These are phyloP conservation scores for Puccinia horiana DNA, from an alignment of 1,284 basidiomycete species.

Conservation along the genomic window DNA sequence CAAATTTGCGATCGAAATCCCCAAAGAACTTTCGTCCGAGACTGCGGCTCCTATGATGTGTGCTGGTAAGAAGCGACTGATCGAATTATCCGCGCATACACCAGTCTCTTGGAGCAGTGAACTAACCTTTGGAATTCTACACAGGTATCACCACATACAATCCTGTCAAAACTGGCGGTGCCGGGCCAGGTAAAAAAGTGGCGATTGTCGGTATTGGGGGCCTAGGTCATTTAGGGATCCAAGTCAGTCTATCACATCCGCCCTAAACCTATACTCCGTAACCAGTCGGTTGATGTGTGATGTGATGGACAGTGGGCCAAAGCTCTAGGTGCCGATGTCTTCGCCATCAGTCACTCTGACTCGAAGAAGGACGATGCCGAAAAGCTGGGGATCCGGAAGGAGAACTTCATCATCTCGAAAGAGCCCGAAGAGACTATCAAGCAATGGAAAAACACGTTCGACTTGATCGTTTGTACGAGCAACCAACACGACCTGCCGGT, in stretches of 20 bases:
- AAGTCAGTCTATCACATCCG: background rate
- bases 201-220: constrained; percentile 47
- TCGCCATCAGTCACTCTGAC: constrained; percentile 43
- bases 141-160: constrained; percentile 43
- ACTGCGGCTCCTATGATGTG: constrained; percentile 49
- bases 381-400: constrained; percentile 25
- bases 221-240: constrained; percentile 38
- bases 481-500: constrained; percentile 36
- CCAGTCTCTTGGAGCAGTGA: background rate
- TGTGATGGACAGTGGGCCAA: constrained; percentile 36
- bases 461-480: constrained; percentile 46
- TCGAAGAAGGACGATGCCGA: constrained; percentile 40
- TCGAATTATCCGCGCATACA: background rate
- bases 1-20: constrained; percentile 47
- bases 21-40: constrained; percentile 40
- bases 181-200: constrained; percentile 43
- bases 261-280: background rate
- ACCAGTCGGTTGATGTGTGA: background rate
- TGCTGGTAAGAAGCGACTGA: constrained; percentile 28
- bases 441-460: constrained; percentile 42
- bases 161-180: constrained; percentile 37
- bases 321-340: constrained; percentile 38
- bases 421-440: constrained; percentile 18
- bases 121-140: background rate
- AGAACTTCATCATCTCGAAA: constrained; percentile 38